Base-by-base conservation (phyloP, 2,329 filamentous ascomycete species). In the Pseudovirgaria hyperparasitica region DNA sequence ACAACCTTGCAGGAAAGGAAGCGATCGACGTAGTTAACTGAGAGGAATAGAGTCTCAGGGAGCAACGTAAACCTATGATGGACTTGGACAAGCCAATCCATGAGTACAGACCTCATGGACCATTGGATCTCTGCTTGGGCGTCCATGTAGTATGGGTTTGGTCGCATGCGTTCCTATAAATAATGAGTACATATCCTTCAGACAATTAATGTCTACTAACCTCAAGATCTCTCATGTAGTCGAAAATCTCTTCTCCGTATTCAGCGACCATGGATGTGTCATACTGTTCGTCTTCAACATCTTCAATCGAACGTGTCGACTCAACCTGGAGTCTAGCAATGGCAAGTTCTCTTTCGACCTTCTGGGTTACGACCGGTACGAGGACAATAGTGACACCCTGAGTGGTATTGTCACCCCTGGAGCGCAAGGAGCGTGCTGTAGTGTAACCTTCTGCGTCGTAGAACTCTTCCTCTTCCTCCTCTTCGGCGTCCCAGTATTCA, bases 31-130 rank as follows among this genome's bases (percentile, higher is more conserved):
- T 90, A 94, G 62, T 98, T 98, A 58, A 92, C 82, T 15, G 79
- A 81, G 31, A 96, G 71, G 60, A 93, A 98, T 5, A 98, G 64
- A 0, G 90, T 98, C 63, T 98, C 90, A 0, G 87, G 87, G 6
- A 96, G 71, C 16, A 98, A 70, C 19, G 70, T 73, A 60, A 98
- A 98, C 19, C 90, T 82, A 42, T 77, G 73, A 52, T 98, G 90
- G 16, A 98, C 90, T 54, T 98, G 86, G 24, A 96, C 80, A 22
- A 98, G 67, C 90, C 90, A 98, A 55, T 96, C 90, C 76, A 98
- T 92, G 29, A 98, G 67, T 13, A 96, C 84, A 5, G 85, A 79
- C 24, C 90, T 82, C 90, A 96, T 98, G 3, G 86, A 93, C 90
- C 90, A 98, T 50, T 93, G 82, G 31, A 98, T 92, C 55, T 96